Conservation (phyloP, 2,329 filamentous ascomycete genomes). For the Dothiorella sarmentorum region DNA sequence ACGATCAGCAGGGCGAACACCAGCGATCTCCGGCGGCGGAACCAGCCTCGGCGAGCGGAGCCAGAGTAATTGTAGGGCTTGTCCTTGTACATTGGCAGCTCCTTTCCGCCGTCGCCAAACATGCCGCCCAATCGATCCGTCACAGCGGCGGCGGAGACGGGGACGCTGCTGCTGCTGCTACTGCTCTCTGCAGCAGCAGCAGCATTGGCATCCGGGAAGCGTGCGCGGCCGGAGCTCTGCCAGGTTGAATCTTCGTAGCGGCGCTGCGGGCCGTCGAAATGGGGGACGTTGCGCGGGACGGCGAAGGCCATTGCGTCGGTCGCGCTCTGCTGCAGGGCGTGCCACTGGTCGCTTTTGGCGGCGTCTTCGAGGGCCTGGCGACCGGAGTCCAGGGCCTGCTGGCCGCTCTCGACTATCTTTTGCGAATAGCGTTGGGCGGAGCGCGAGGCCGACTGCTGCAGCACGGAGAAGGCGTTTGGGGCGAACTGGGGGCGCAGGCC, state of each 20-base stretch:
- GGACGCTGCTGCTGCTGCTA: slow-evolving; percentile 9
- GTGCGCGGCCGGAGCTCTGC: slow-evolving; percentile 29
- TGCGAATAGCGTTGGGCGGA: slow-evolving; percentile 24
- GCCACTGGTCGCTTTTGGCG: slow-evolving; percentile 21
- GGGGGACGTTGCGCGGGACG: slow-evolving; percentile 41
- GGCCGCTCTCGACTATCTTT: slow-evolving; percentile 28
- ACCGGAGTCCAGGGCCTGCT: slow-evolving; percentile 33
- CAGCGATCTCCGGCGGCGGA: slow-evolving; percentile 62
- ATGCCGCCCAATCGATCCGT: slow-evolving; percentile 62
- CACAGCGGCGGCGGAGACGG: slow-evolving; percentile 43
- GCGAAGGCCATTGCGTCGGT: slow-evolving; percentile 40
- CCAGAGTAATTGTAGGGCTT: slow-evolving; percentile 77
- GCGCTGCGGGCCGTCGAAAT: slow-evolving; percentile 41
- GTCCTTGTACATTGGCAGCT: slow-evolving; percentile 96
- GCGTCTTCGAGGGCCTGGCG: slow-evolving; percentile 33
- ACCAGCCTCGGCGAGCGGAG: slow-evolving; percentile 56
- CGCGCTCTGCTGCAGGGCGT: slow-evolving; percentile 22
- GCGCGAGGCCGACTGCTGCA: slow-evolving; percentile 32
- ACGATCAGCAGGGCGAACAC: slow-evolving; percentile 52
- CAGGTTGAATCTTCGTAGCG: slow-evolving; percentile 40
- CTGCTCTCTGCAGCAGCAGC: not conserved
- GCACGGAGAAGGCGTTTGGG: slow-evolving; percentile 29
- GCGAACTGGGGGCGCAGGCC: slow-evolving; percentile 37
- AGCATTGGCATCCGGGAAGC: slow-evolving; percentile 17
- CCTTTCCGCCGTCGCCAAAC: slow-evolving; percentile 57